Conservation (phyloP, 169 alveolate species). For the Babesia bigemina region DNA sequence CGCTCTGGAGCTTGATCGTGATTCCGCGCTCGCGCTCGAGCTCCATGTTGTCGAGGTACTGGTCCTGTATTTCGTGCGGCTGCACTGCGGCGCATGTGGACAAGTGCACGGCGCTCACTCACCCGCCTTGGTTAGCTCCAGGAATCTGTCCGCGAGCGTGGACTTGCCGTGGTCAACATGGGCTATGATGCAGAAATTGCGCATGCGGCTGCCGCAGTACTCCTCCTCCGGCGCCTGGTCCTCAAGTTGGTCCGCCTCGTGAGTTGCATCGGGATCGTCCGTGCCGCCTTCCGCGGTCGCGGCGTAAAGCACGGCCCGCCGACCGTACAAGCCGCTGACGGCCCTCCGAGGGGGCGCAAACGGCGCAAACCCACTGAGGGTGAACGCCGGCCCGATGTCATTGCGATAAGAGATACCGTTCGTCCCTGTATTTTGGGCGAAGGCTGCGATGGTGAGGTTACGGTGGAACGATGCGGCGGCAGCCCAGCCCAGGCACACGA, state of each 20-base stretch:
- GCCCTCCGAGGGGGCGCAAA: neutral
- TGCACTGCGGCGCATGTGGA: slow-evolving; percentile 70
- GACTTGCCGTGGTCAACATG: slow-evolving; percentile 96
- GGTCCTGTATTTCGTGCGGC: slow-evolving; percentile 78
- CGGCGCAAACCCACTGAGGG: neutral
- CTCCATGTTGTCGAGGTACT: slow-evolving; percentile 86
- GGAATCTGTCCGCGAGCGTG: slow-evolving; percentile 90
- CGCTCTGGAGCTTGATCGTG: slow-evolving; percentile 87
- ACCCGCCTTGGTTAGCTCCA: slow-evolving; percentile 82
- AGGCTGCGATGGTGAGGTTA: neutral
- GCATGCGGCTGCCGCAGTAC: slow-evolving; percentile 47
- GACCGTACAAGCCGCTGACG: no score
- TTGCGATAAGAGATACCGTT: neutral
- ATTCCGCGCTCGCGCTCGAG: slow-evolving; percentile 92
- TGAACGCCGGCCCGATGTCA: neutral
- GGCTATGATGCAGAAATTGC: slow-evolving; percentile 95
- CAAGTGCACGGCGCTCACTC: slow-evolving; percentile 45
- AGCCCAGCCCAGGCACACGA: no score
- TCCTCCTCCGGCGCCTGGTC: neutral
- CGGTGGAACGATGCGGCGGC: neutral
- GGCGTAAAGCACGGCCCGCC: neutral
- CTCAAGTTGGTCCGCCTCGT: neutral
- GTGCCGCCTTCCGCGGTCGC: neutral
- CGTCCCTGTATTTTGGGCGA: neutral
- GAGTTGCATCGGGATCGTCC: neutral